phyloP scores from a whole-genome alignment of 164 flowering plant species.

The Tinospora cordifolia region DNA sequence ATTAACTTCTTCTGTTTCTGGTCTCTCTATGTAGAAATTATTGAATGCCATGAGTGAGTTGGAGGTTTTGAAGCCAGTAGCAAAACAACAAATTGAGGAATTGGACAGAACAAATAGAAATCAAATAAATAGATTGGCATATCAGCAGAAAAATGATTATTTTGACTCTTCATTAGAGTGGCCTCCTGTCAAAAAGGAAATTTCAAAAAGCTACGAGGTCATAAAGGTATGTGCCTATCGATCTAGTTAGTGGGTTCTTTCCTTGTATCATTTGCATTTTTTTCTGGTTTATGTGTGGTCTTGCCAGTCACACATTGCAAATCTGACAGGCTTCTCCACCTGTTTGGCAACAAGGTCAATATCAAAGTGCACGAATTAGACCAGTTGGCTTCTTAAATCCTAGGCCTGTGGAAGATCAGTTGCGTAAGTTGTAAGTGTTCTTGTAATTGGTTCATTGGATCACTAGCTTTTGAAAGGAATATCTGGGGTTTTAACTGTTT shows the following conservation, averaged over 20 bases:
- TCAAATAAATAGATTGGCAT: constrained; percentile 31
- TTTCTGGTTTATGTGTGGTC: not conserved
- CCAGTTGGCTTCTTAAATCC: constrained; percentile 18
- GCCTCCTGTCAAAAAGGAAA: constrained; percentile 34
- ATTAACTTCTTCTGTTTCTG: constrained; percentile 13
- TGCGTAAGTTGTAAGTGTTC: constrained; percentile 52
- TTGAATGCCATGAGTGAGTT: constrained; percentile 57
- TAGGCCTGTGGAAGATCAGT: constrained; percentile 40
- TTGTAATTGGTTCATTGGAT: not conserved
- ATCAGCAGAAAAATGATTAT: constrained; percentile 20
- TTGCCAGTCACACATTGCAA: not conserved
- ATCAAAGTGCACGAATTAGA: constrained; percentile 31
- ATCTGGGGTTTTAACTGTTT: not conserved
- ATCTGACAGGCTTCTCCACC: constrained; percentile 32
- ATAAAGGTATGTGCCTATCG: constrained; percentile 37
- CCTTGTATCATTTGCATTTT: constrained; percentile 5
- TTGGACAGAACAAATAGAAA: constrained; percentile 32
- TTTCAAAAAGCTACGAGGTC: constrained; percentile 20
- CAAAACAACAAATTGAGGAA: constrained; percentile 44
- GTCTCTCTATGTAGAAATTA: constrained; percentile 44
- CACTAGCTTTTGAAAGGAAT: not conserved
- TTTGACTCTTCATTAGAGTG: constrained; percentile 31
- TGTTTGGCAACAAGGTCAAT: constrained; percentile 19
- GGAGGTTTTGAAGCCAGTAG: constrained; percentile 68
- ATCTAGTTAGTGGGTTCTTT: not conserved